Evolutionary conservation across 768 basidiomycete genomes (phyloP).

Genomic region (Naganishia antarctica): DNA sequence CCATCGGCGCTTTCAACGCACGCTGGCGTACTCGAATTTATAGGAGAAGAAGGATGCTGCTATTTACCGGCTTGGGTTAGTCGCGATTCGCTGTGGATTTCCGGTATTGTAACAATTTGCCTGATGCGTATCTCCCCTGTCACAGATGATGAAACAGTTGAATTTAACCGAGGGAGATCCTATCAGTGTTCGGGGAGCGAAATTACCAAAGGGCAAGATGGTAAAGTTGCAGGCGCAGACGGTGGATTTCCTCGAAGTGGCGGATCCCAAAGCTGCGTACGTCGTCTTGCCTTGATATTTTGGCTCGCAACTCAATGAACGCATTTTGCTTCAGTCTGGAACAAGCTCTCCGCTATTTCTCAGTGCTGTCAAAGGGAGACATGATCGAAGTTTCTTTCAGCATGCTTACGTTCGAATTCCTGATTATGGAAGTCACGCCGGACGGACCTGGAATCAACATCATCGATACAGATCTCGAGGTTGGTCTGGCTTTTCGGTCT

Average conservation of each 20-base stretch:
- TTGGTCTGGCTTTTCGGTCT: neutral
- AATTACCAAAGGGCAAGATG: constrained; percentile 84
- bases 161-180: constrained; percentile 90
- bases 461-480: constrained; percentile 89
- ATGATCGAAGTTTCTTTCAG: constrained; percentile 99
- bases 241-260: constrained; percentile 91
- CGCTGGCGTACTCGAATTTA: constrained; percentile 97
- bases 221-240: constrained; percentile 96
- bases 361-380: constrained; percentile 85
- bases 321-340: constrained; percentile 63
- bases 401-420: constrained; percentile 84
- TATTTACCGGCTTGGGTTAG: constrained; percentile 87
- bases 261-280: constrained; percentile 95
- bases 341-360: constrained; percentile 87
- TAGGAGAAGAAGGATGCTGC: constrained; percentile 90
- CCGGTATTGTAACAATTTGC: neutral
- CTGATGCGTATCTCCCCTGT: neutral
- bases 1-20: constrained; percentile 75
- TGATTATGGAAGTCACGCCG: constrained; percentile 84
- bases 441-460: constrained; percentile 82
- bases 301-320: neutral
- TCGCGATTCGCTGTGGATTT: neutral
- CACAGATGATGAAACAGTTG: constrained; percentile 89
- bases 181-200: constrained; percentile 81
- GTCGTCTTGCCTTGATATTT: constrained; percentile 45